Evolutionary conservation across 2,329 filamentous ascomycete species (phyloP), one percentile per base, ranked within the genome.

Genomic region (Fusarium pseudocircinatum): DNA sequence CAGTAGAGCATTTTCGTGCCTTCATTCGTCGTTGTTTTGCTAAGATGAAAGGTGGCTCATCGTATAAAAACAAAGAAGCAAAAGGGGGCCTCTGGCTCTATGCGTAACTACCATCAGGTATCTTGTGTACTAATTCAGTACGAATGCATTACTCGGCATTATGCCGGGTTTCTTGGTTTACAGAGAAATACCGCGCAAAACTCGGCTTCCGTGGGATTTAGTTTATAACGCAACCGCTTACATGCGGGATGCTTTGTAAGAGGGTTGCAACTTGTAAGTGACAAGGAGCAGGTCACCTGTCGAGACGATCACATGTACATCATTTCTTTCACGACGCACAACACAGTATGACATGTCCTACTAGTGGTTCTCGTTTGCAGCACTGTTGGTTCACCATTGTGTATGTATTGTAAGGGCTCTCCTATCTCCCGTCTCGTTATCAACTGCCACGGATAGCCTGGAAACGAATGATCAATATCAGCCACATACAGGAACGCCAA

Each of bases 281-380:
- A 64, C 26, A 46, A 64, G 58, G 39, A 20, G 36, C 49, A 32
- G 44, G 39, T 59, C 65, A 67, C 54, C 30, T 28, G 50, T 59
- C 24, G 13, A 52, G 20, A 36, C n/a, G 15, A 53, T 69, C 67
- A 69, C 65, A 59, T 42, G 67, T 40, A 34, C 40, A 47, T 50
- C 12, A 2, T 13, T 26, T 40, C 18, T 26, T 54, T 43, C 52
- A 26, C 39, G 37, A 16, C 37, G 32, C 26, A 46, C n/a, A 32
- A 37, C 26, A 43, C n/a, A n/a, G 44, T 30, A 24, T 49, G 32
- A 9, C 37, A 53, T 40, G 26, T 18, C 24, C 37, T 30, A 39
- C 11, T 34, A 32, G 49, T 37, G 28, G 20, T 46, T 47, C 24
- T 58, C 54, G 28, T 20, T 46, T 30, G 26, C 28, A 40, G 14